phyloP scores from a whole-genome alignment of 2,329 filamentous ascomycete species.

The Neurospora sp. region DNA sequence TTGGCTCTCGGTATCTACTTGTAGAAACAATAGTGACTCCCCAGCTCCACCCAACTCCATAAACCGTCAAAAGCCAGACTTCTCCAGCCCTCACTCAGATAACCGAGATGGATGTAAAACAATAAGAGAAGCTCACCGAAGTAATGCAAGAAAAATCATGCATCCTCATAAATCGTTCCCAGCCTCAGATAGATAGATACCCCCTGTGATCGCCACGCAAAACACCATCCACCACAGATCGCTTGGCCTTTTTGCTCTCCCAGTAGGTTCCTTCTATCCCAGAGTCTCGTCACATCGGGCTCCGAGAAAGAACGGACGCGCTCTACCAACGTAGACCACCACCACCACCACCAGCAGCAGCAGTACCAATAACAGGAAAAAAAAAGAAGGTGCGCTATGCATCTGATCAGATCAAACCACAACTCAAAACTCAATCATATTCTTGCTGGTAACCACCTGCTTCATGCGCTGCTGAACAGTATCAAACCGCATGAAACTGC shows the following conservation, averaged over 20 bases:
- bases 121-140: neutral
- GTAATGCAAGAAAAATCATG: neutral
- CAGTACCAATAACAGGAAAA: neutral
- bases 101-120: neutral
- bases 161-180: neutral
- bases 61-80: neutral
- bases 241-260: neutral
- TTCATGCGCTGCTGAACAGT: constrained; percentile 22
- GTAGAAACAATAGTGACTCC: neutral
- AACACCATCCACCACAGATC: neutral
- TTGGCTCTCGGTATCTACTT: neutral
- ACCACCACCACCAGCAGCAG: too few relatives aligned
- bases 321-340: too few relatives aligned
- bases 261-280: neutral
- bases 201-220: neutral
- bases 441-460: constrained; percentile 11
- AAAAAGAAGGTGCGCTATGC: neutral
- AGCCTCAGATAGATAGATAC: neutral
- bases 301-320: neutral
- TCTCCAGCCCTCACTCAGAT: neutral
- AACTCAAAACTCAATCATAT: constrained; percentile 7
- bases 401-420: too few relatives aligned
- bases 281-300: too few relatives aligned
- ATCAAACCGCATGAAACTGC: constrained; percentile 29
- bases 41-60: neutral